Evolutionary conservation across 2,329 filamentous ascomycete genomes (phyloP).

Genomic region (Neopestalotiopsis clavispora): DNA sequence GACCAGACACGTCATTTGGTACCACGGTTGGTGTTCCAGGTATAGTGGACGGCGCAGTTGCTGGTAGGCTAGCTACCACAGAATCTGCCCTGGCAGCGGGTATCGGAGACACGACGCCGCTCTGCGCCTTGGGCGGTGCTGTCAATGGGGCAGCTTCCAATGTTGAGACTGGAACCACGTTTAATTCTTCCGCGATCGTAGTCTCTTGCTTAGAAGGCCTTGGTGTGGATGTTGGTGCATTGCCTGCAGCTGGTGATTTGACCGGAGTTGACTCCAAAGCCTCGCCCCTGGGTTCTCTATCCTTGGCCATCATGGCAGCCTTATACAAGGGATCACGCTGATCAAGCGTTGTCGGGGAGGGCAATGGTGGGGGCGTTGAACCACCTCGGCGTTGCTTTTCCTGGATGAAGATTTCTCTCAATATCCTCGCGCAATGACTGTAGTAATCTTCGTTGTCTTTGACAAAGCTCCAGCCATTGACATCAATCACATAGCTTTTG

Average conservation of each 20-base stretch:
- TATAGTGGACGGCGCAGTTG: constrained; percentile 43
- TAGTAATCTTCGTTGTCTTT: constrained; percentile 99
- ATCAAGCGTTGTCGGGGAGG: constrained; percentile 53
- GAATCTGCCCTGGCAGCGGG: constrained; percentile 33
- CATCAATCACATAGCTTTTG: constrained; percentile 96
- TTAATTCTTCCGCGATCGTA: constrained; percentile 28
- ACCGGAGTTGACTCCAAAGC: constrained; percentile 24
- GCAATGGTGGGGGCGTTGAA: constrained; percentile 57
- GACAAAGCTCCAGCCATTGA: constrained; percentile 99
- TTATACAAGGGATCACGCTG: constrained; percentile 38
- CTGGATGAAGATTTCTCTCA: constrained; percentile 85
- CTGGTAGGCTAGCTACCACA: constrained; percentile 39
- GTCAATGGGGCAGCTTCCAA: constrained; percentile 29
- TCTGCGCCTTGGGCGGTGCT: constrained; percentile 39
- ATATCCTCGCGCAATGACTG: constrained; percentile 83
- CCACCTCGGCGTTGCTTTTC: constrained; percentile 72
- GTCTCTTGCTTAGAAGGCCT: constrained; percentile 19
- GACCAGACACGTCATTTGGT: constrained; percentile 31
- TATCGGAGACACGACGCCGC: constrained; percentile 40
- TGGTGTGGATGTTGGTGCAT: constrained; percentile 23
- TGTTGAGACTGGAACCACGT: constrained; percentile 24
- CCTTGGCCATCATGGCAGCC: constrained; percentile 38
- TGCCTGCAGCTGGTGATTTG: constrained; percentile 23
- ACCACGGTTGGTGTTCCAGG: constrained; percentile 41
- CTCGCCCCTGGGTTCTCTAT: constrained; percentile 40